Percentiles rank a stretch among this genome's conserved stretches.
Conservation (phyloP, 805 yeast species). For the Millerozyma miso region DNA sequence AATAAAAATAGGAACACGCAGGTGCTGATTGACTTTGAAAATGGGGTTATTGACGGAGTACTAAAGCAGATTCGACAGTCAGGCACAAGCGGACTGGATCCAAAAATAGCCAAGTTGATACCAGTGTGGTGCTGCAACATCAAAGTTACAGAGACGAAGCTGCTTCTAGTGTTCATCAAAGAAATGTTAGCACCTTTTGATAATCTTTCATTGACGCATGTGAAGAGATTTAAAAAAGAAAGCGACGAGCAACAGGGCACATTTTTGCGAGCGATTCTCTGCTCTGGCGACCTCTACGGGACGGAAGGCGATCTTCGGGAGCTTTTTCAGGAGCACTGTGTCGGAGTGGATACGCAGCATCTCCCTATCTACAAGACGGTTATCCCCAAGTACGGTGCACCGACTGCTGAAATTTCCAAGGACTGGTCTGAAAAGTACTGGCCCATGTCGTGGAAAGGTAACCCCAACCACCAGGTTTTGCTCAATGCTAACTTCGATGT, state of each 20-base stretch:
- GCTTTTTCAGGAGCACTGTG: constrained; percentile 13
- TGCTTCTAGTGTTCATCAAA: constrained; percentile 21
- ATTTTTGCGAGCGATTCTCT: constrained; percentile 40
- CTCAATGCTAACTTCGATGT: constrained; percentile 53
- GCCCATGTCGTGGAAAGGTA: constrained; percentile 95
- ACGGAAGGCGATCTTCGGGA: constrained; percentile 17
- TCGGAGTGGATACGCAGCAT: constrained; percentile 8
- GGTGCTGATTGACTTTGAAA: constrained; percentile 40
- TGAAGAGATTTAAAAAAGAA: constrained; percentile 54
- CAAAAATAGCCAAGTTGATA: constrained; percentile 23
- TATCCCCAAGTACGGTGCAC: constrained; percentile 65
- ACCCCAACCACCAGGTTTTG: constrained; percentile 69
- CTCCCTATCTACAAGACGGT: constrained; percentile 13
- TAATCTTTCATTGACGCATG: constrained; percentile 28
- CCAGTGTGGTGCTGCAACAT: constrained; percentile 49
- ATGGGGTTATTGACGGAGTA: constrained; percentile 41
- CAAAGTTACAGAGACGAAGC: constrained; percentile 29
- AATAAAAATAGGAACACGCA: constrained; percentile 2
- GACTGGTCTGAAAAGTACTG: constrained; percentile 69
- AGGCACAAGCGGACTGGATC: constrained; percentile 11
- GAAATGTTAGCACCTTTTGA: constrained; percentile 26
- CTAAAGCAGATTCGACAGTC: constrained; percentile 42
- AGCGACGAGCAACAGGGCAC: not conserved
- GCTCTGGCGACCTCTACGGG: constrained; percentile 36
- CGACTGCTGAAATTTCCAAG: constrained; percentile 59